These are phyloP conservation scores for Paragyromitra xinjiangensis DNA, from an alignment of 495 filamentous ascomycete species.

Conservation along the genomic window DNA sequence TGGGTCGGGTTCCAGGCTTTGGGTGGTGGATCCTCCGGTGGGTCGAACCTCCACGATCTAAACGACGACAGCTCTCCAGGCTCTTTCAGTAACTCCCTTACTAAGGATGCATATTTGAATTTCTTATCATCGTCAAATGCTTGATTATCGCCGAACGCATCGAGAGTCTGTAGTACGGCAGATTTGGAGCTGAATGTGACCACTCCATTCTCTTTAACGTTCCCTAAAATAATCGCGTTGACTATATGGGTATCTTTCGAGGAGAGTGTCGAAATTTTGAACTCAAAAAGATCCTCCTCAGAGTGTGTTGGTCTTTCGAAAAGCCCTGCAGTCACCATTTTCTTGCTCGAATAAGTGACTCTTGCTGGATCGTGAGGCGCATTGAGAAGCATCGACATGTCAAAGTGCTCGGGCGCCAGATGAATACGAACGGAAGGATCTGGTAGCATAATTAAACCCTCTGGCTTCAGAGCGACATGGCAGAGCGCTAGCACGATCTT, in stretches of 20 bases:
- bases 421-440: too few species aligned
- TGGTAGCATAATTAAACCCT: neutral
- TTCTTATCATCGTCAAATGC: neutral
- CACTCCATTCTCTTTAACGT: neutral
- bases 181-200: conserved; percentile 13
- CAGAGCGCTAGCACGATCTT: conserved; percentile 19
- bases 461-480: conserved; percentile 6
- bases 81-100: neutral
- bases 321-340: neutral
- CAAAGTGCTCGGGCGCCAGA: too few species aligned
- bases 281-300: conserved; percentile 5
- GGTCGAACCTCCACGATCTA: neutral
- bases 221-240: conserved; percentile 23
- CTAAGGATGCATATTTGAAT: neutral
- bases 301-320: neutral
- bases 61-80: neutral
- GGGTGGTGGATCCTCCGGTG: neutral
- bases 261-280: neutral
- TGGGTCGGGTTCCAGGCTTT: neutral
- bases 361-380: conserved; percentile 17
- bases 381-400: conserved; percentile 18
- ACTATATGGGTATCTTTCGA: conserved; percentile 1
- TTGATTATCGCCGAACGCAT: neutral
- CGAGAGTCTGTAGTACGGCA: conserved; percentile 6
- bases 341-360: neutral